A percentile compares a stretch with the other conserved stretches of the same genome.
phyloP scores from a whole-genome alignment of 2,329 filamentous ascomycete genomes.

The Trichoderma atrobrunneum region DNA sequence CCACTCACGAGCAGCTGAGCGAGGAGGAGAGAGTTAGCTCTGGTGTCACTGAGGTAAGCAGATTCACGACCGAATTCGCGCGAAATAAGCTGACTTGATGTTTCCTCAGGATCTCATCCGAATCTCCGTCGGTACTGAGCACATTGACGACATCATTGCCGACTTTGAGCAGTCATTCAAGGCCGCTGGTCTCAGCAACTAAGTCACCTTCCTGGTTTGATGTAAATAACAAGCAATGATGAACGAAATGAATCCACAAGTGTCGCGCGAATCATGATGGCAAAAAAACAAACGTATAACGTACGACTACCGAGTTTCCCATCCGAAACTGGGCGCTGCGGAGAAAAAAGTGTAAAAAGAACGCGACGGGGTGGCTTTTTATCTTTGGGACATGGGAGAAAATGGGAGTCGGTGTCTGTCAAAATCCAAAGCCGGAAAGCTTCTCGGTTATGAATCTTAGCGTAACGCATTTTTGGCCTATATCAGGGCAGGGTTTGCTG shows the following conservation, averaged over 20 bases:
- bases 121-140: conserved; percentile 92
- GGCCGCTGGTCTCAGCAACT: conserved; percentile 38
- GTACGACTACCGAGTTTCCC: background rate
- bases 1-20: conserved; percentile 87
- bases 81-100: background rate
- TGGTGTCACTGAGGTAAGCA: conserved; percentile 70
- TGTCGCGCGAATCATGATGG: background rate
- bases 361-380: background rate
- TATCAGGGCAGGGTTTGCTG: too few relatives aligned
- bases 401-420: background rate
- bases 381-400: background rate
- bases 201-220: background rate
- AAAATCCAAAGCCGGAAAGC: background rate
- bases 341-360: background rate
- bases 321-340: background rate
- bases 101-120: conserved; percentile 73
- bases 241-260: background rate
- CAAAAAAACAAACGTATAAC: background rate
- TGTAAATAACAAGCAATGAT: background rate
- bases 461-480: background rate
- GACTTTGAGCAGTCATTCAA: conserved; percentile 92
- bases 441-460: background rate
- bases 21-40: conserved; percentile 77
- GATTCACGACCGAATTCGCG: background rate
- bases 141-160: conserved; percentile 94